These are phyloP conservation scores for Boletus rufocinnamomeus DNA, from an alignment of 768 basidiomycete species.

Conservation along the genomic window DNA sequence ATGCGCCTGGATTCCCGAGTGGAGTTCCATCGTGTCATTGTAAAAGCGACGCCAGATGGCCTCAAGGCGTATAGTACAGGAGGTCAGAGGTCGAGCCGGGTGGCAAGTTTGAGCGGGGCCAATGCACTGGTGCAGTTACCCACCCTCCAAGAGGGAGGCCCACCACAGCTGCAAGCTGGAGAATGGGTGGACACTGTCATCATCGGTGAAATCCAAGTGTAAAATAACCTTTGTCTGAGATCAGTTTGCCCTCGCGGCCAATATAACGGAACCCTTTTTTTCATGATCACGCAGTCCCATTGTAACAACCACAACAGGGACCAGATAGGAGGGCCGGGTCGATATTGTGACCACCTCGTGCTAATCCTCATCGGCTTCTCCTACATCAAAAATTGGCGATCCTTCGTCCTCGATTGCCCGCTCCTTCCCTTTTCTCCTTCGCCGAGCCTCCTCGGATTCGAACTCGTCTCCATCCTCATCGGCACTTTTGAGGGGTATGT, in stretches of 20 bases:
- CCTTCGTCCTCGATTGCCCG: constrained; percentile 39
- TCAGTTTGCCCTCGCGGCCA: background rate
- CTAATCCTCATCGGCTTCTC: constrained; percentile 49
- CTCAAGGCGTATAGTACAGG: constrained; percentile 79
- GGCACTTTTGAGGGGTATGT: constrained; percentile 60
- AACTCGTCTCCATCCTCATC: constrained; percentile 42
- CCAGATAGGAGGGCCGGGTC: background rate
- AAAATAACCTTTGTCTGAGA: constrained; percentile 1
- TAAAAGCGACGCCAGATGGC: constrained; percentile 45
- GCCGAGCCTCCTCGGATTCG: constrained; percentile 40
- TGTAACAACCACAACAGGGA: no score
- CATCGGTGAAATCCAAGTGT: constrained; percentile 62
- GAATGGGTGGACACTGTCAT: constrained; percentile 59
- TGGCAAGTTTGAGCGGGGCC: constrained; percentile 77
- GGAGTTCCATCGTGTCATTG: constrained; percentile 80
- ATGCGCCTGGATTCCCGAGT: constrained; percentile 73
- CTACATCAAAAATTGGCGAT: constrained; percentile 57
- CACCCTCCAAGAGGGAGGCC: constrained; percentile 35
- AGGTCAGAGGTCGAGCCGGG: constrained; percentile 82
- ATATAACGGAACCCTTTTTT: background rate
- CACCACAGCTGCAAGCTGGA: constrained; percentile 51
- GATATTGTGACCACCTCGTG: constrained; percentile 20
- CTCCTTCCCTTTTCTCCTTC: constrained; percentile 51
- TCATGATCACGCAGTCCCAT: background rate
- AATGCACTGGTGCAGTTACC: constrained; percentile 80